Conservation (phyloP, 2,329 filamentous ascomycete species). For the Calonectria pauciramosa region DNA sequence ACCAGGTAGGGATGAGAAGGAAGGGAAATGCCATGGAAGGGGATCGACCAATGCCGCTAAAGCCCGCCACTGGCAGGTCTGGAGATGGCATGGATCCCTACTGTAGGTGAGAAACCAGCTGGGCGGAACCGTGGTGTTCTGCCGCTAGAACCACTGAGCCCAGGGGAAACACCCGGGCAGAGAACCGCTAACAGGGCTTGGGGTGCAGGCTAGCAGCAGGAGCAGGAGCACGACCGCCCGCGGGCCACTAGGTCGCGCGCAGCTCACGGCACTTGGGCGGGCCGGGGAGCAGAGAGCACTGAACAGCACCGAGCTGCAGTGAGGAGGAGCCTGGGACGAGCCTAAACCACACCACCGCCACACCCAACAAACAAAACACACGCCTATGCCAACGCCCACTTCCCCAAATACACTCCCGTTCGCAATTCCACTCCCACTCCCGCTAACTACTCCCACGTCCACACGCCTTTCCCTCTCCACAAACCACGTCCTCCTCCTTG, state of each 20-base stretch:
- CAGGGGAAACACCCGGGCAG: not conserved
- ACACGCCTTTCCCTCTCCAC: slow-evolving; percentile 26
- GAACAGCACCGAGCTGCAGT: not conserved
- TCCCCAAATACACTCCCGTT: slow-evolving; percentile 16
- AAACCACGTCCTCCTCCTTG: slow-evolving; percentile 22
- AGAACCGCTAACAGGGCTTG: slow-evolving; percentile 1
- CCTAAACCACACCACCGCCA: slow-evolving; percentile 2
- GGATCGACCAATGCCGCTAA: slow-evolving; percentile 19
- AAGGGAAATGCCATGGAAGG: not conserved
- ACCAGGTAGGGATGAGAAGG: not conserved
- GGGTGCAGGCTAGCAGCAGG: not conserved
- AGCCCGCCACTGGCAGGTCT: slow-evolving; percentile 13
- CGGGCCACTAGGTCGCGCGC: not conserved
- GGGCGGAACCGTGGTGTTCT: slow-evolving; percentile 7
- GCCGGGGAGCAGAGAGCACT: not conserved
- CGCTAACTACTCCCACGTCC: slow-evolving; percentile 14
- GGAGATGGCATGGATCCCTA: slow-evolving; percentile 9
- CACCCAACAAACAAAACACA: slow-evolving; percentile 11
- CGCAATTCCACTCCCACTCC: slow-evolving; percentile 12
- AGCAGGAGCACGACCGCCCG: not conserved
- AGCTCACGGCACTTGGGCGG: not conserved
- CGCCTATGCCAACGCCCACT: slow-evolving; percentile 11
- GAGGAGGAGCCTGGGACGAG: not conserved
- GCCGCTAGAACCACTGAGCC: slow-evolving; percentile 10
- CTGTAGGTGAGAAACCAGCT: not conserved